phyloP scores from a whole-genome alignment of 176 grass and related monocot species.

The Triticum monococcum region DNA sequence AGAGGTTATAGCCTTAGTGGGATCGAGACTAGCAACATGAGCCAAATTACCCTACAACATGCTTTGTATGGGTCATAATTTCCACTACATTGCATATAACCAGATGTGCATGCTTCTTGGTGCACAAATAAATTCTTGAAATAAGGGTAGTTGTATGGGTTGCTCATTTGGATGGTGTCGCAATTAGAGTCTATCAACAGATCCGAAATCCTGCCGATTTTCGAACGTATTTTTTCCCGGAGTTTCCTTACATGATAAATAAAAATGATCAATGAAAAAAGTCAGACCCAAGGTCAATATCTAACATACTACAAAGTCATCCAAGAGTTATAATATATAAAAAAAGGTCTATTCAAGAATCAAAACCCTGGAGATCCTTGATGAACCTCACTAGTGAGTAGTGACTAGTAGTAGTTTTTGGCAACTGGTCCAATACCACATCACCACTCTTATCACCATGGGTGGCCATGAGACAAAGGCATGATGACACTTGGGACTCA shows the following conservation, averaged over 20 bases:
- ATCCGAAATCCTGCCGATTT: background rate
- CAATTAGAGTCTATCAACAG: background rate
- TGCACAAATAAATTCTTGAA: background rate
- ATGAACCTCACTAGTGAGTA: constrained; percentile 7
- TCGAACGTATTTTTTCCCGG: background rate
- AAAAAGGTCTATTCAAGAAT: background rate
- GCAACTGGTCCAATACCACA: constrained; percentile 19
- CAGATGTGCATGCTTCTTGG: background rate
- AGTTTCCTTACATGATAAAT: background rate
- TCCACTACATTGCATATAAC: background rate
- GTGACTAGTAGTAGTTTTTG: background rate
- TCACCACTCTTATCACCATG: constrained; percentile 51
- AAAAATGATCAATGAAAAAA: background rate
- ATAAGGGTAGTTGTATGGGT: background rate
- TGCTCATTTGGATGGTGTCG: background rate
- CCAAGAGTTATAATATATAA: background rate
- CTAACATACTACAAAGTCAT: background rate
- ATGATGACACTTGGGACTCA: constrained; percentile 38
- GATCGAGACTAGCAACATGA: background rate
- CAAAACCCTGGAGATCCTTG: background rate
- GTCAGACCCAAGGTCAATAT: background rate
- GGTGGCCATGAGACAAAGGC: constrained; percentile 23
- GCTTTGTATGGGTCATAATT: background rate
- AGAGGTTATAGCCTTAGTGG: background rate
- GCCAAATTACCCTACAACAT: background rate